phyloP scores from a whole-genome alignment of 2,329 filamentous ascomycete genomes.

The Didymella lethalis region DNA sequence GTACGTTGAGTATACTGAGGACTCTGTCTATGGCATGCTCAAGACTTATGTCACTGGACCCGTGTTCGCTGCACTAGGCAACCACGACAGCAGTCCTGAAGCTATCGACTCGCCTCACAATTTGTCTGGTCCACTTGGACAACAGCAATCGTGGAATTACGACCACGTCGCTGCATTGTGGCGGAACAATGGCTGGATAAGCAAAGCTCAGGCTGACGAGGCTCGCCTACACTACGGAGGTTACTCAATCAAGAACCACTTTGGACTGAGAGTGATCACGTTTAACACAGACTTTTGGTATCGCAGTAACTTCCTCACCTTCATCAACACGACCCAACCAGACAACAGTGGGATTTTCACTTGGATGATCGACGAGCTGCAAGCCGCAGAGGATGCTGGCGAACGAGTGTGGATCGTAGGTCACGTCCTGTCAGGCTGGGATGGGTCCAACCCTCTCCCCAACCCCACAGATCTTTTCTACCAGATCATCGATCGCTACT shows the following conservation, averaged over 20 bases:
- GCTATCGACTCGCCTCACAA: constrained; percentile 14
- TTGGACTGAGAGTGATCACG: constrained; percentile 5
- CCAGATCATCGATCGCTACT: constrained; percentile 15
- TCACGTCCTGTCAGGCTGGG: constrained; percentile 10
- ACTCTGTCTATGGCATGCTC: constrained; percentile 12
- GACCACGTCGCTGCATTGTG: constrained; percentile 10
- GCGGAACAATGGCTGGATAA: constrained; percentile 12
- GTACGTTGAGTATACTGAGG: constrained; percentile 12
- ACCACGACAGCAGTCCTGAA: constrained; percentile 11
- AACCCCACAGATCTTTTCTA: constrained; percentile 13
- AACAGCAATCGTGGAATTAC: constrained; percentile 16
- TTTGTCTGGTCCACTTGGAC: constrained; percentile 6
- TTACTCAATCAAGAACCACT: constrained; percentile 11
- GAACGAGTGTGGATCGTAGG: constrained; percentile 13
- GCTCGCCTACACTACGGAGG: constrained; percentile 12
- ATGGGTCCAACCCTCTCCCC: constrained; percentile 9
- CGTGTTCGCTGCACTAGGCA: constrained; percentile 8
- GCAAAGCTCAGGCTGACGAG: constrained; percentile 6
- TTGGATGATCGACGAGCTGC: constrained; percentile 13
- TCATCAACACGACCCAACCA: constrained; percentile 12
- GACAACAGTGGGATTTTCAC: constrained; percentile 13
- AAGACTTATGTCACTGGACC: constrained; percentile 12
- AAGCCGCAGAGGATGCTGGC: constrained; percentile 9
- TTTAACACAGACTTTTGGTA: constrained; percentile 18
- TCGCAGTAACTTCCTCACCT: constrained; percentile 14